Evolutionary conservation across 2,329 filamentous ascomycete genomes (phyloP).

Genomic region (Fusarium virguliforme): DNA sequence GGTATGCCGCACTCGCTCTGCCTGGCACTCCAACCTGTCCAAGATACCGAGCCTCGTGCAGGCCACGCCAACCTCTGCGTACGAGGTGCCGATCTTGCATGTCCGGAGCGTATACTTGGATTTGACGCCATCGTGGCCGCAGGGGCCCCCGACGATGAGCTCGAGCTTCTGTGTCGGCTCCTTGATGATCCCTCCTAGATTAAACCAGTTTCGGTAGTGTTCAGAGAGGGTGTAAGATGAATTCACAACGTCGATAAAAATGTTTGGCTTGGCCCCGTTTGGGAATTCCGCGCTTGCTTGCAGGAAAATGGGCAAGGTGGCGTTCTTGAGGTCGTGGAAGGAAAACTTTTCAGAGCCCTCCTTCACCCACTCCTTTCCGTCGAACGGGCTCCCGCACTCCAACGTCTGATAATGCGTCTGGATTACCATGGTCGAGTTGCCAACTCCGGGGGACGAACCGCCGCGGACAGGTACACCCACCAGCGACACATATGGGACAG

Average conservation of each 20-base stretch:
- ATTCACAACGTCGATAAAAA: not conserved
- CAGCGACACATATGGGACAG: constrained; percentile 6
- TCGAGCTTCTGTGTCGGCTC: constrained; percentile 9
- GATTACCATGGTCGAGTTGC: constrained; percentile 10
- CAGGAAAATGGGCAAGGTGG: too few relatives aligned
- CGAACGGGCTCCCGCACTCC: not conserved
- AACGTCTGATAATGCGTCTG: constrained; percentile 20
- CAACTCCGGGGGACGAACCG: not conserved
- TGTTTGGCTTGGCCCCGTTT: not conserved
- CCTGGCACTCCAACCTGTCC: not conserved
- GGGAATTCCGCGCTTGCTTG: too few relatives aligned
- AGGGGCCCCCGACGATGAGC: not conserved
- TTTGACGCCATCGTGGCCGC: too few relatives aligned
- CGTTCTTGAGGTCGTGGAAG: too few relatives aligned
- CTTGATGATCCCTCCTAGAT: not conserved
- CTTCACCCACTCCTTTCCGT: not conserved
- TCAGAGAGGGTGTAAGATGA: too few relatives aligned
- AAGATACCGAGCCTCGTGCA: not conserved
- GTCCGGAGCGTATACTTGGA: not conserved
- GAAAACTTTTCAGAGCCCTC: not conserved
- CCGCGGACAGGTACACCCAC: constrained; percentile 1
- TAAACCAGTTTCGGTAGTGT: too few relatives aligned
- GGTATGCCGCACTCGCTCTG: not conserved
- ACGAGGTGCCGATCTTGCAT: constrained; percentile 4
- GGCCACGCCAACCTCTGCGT: not conserved